Conservation (phyloP, 805 yeast genomes). For the Metschnikowia borealis region DNA sequence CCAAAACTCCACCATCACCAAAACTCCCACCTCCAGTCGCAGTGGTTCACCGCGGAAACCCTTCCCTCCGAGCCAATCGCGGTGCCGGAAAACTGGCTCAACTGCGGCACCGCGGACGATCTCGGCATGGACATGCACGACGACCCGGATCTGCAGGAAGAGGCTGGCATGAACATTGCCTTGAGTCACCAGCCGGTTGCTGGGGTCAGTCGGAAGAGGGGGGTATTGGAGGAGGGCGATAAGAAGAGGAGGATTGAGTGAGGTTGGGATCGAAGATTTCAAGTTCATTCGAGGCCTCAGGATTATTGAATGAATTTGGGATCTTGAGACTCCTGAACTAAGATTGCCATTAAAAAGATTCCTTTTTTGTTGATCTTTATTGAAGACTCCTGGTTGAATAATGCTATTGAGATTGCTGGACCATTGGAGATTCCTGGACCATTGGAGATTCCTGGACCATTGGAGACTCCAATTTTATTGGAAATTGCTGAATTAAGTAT, state of each 20-base stretch:
- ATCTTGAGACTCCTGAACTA: too few relatives aligned
- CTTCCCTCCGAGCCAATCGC: slow-evolving; percentile 14
- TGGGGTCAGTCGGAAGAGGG: slow-evolving; percentile 29
- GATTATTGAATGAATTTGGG: too few relatives aligned
- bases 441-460: too few relatives aligned
- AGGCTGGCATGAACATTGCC: slow-evolving; percentile 41
- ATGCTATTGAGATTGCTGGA: too few relatives aligned
- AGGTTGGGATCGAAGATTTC: not conserved
- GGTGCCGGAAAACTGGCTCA: slow-evolving; percentile 27
- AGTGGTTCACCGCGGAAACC: slow-evolving; percentile 14
- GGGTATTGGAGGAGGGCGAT: slow-evolving; percentile 16
- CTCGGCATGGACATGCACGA: slow-evolving; percentile 25
- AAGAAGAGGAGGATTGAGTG: slow-evolving; percentile 4
- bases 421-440: too few relatives aligned
- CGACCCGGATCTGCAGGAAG: slow-evolving; percentile 19
- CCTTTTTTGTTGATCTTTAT: too few relatives aligned
- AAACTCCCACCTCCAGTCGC: not conserved
- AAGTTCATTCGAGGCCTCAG: too few relatives aligned
- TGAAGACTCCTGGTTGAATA: too few relatives aligned
- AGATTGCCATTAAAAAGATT: too few relatives aligned
- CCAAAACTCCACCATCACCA: too few relatives aligned
- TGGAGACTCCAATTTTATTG: too few relatives aligned
- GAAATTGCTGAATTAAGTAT: too few relatives aligned
- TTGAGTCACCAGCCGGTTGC: slow-evolving; percentile 35
- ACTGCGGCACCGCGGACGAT: slow-evolving; percentile 38